A percentile compares a stretch with the other conserved stretches of the same genome.
Evolutionary conservation across 1,139 yeast genomes (phyloP).

Genomic region (Geotrichum restrictum): DNA sequence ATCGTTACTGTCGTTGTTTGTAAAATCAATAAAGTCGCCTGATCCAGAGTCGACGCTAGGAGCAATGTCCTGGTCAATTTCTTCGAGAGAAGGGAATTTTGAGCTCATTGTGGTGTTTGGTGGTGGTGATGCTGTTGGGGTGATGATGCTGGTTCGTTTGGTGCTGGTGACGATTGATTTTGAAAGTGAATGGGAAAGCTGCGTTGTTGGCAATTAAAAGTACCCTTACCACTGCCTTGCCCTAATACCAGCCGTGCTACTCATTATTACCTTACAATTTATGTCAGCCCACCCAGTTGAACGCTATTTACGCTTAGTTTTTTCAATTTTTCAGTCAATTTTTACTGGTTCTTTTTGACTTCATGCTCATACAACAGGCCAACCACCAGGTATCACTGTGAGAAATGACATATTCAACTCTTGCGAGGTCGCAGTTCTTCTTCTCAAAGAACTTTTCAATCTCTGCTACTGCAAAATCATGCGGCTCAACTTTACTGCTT

Average conservation of each 20-base stretch:
- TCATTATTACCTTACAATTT: no score
- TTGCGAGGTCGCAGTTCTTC: constrained; percentile 40
- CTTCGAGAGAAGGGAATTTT: constrained; percentile 79
- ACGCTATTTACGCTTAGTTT: no score
- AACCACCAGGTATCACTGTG: neutral
- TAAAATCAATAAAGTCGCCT: constrained; percentile 40
- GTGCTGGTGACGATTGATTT: no score
- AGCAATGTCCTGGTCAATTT: constrained; percentile 38
- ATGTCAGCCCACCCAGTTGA: no score
- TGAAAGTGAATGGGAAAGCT: no score
- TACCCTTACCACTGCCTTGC: no score
- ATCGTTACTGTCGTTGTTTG: constrained; percentile 38
- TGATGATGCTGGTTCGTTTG: constrained; percentile 8
- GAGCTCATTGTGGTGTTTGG: constrained; percentile 57
- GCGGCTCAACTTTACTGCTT: constrained; percentile 29
- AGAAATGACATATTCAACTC: constrained; percentile 22
- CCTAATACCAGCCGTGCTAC: no score
- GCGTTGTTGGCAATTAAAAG: neutral
- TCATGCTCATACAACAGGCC: neutral
- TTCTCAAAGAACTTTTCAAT: constrained; percentile 32
- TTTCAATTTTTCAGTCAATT: constrained; percentile 1
- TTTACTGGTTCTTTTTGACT: constrained; percentile 5
- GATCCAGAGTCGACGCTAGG: constrained; percentile 26
- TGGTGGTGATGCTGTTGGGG: constrained; percentile 13
- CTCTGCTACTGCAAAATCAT: constrained; percentile 31